A percentile compares a stretch with the other conserved stretches of the same genome.
Evolutionary conservation across 306 rosid genomes (phyloP).

Genomic region (Clitoria ternatea): DNA sequence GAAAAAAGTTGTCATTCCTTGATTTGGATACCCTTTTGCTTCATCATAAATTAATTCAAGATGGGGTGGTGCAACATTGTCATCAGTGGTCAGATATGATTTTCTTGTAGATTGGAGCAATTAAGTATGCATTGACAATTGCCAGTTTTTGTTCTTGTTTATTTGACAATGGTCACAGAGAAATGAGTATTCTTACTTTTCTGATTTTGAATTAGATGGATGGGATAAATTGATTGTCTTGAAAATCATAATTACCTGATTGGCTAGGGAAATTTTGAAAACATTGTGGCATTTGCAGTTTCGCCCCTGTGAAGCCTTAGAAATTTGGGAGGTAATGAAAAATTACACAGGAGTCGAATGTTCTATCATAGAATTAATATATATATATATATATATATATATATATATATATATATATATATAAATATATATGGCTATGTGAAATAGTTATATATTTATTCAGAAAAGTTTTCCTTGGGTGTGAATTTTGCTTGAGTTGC

Average conservation of each 20-base stretch:
- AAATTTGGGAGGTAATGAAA: neutral
- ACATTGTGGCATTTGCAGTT: neutral
- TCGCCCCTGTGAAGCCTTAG: neutral
- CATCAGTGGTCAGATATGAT: neutral
- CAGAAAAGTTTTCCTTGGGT: neutral
- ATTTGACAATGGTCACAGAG: neutral
- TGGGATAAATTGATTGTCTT: neutral
- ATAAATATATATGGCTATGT: too few relatives aligned
- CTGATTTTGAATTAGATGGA: constrained; percentile 4
- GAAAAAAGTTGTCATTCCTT: neutral
- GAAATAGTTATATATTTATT: neutral
- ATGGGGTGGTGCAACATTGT: neutral
- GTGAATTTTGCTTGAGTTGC: neutral
- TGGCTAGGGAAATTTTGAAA: neutral
- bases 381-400: too few relatives aligned
- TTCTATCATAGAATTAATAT: too few relatives aligned
- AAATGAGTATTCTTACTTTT: neutral
- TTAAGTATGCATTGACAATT: neutral
- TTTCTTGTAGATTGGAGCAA: neutral
- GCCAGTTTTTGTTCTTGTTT: neutral
- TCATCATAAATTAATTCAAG: constrained; percentile 6
- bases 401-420: too few relatives aligned
- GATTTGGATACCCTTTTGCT: neutral
- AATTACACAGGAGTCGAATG: neutral
- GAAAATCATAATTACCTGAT: neutral